Conservation (phyloP, 768 basidiomycete genomes). For the Omphalotus guepiniiformis region DNA sequence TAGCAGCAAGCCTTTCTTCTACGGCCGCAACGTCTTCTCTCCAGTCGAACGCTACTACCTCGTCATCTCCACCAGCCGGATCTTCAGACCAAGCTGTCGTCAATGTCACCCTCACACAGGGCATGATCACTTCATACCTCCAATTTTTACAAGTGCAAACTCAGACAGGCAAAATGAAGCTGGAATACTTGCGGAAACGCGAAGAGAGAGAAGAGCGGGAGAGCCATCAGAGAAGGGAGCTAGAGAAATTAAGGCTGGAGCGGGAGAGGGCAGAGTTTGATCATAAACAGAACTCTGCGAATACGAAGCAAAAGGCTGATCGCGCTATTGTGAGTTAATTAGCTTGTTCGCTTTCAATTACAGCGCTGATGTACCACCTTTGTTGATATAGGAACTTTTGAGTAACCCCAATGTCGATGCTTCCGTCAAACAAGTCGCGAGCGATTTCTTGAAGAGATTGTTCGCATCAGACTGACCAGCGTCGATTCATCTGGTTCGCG, state of each 20-base stretch:
- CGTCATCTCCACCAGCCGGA: slow-evolving; percentile 12
- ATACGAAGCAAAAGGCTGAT: slow-evolving; percentile 57
- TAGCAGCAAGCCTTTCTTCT: slow-evolving; percentile 16
- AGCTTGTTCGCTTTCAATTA: slow-evolving; percentile 1
- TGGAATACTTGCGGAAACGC: slow-evolving; percentile 61
- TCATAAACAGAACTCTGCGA: slow-evolving; percentile 43
- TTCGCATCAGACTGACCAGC: slow-evolving; percentile 42
- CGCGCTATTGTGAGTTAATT: slow-evolving; percentile 50
- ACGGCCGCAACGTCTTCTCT: slow-evolving; percentile 12
- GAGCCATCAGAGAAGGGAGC: slow-evolving; percentile 43
- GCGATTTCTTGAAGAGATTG: slow-evolving; percentile 68
- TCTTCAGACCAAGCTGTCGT: slow-evolving; percentile 36
- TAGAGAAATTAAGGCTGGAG: slow-evolving; percentile 50
- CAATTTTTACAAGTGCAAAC: slow-evolving; percentile 64
- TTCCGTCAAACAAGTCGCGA: slow-evolving; percentile 60
- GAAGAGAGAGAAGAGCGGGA: slow-evolving; percentile 71
- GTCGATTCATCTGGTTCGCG: background rate
- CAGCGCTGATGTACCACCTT: too few species aligned
- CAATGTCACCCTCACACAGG: slow-evolving; percentile 52
- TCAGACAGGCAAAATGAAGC: slow-evolving; percentile 64
- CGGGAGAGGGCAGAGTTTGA: slow-evolving; percentile 56
- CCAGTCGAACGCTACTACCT: background rate
- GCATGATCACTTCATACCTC: slow-evolving; percentile 50
- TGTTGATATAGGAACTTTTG: slow-evolving; percentile 47
- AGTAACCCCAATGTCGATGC: slow-evolving; percentile 53